Conservation (phyloP, 352 stramenopile genomes). For the Pythium brachiatum region DNA sequence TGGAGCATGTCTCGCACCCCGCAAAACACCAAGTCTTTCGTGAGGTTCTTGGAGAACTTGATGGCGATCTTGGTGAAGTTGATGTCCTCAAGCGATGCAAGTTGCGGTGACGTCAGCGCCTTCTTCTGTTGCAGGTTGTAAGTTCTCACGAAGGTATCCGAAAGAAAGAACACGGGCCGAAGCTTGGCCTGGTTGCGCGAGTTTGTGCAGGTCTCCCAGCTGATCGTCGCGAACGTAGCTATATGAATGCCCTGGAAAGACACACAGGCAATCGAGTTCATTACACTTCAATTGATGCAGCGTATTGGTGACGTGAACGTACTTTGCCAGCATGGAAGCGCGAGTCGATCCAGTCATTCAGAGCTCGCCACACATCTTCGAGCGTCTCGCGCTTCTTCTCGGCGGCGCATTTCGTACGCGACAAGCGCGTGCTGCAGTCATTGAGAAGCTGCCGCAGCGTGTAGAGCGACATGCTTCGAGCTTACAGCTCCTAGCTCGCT, state of each 20-base stretch:
- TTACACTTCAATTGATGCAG: neutral
- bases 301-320: neutral
- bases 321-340: constrained; percentile 68
- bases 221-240: constrained; percentile 73
- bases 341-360: constrained; percentile 79
- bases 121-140: constrained; percentile 59
- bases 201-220: constrained; percentile 60
- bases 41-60: constrained; percentile 74
- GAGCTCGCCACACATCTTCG: constrained; percentile 63
- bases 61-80: constrained; percentile 85
- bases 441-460: constrained; percentile 73
- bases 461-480: constrained; percentile 60
- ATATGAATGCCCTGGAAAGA: constrained; percentile 56
- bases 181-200: constrained; percentile 57
- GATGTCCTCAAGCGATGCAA: constrained; percentile 70
- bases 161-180: constrained; percentile 57
- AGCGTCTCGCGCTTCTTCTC: constrained; percentile 73
- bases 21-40: constrained; percentile 70
- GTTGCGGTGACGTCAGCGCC: constrained; percentile 20
- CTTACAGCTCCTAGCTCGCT: neutral
- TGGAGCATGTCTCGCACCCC: constrained; percentile 70
- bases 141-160: constrained; percentile 65
- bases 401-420: constrained; percentile 48
- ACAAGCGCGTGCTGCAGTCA: constrained; percentile 59
- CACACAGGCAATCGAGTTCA: neutral